Conservation (phyloP, 352 stramenopile species). For the Nothophytophthora sp. region DNA sequence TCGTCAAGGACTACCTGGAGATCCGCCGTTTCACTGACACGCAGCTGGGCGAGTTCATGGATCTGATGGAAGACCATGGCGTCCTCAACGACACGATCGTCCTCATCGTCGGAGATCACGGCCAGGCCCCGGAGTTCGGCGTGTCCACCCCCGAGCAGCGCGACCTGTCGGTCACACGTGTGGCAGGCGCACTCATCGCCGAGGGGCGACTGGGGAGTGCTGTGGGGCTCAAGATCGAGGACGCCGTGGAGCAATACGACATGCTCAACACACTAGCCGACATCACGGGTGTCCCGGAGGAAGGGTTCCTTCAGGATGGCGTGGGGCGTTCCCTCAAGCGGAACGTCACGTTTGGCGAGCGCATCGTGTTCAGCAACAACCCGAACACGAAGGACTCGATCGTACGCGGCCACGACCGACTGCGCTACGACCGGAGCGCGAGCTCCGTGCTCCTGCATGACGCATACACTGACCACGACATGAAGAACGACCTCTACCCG, state of each 20-base stretch:
- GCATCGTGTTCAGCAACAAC: constrained; percentile 60
- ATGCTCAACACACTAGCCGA: constrained; percentile 43
- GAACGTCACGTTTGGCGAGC: constrained; percentile 27
- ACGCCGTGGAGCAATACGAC: constrained; percentile 39
- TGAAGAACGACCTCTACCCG: constrained; percentile 34
- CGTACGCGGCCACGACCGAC: constrained; percentile 33
- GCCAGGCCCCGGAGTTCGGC: constrained; percentile 40
- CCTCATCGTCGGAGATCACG: constrained; percentile 55
- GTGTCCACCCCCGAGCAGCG: constrained; percentile 26
- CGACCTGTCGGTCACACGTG: constrained; percentile 28
- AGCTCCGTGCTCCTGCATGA: constrained; percentile 41
- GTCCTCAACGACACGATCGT: constrained; percentile 59
- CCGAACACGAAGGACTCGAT: constrained; percentile 42
- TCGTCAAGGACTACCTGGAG: constrained; percentile 40
- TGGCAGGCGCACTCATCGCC: constrained; percentile 34
- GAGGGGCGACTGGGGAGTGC: constrained; percentile 30
- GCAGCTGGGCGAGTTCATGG: constrained; percentile 50
- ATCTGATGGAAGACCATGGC: constrained; percentile 40
- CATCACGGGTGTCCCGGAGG: constrained; percentile 34
- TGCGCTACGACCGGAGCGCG: constrained; percentile 45
- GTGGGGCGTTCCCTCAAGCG: constrained; percentile 47
- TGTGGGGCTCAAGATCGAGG: constrained; percentile 27
- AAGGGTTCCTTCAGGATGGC: constrained; percentile 37
- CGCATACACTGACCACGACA: constrained; percentile 39
- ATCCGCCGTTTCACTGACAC: constrained; percentile 55